phyloP scores from a whole-genome alignment of 75 land plant genomes.

The Picea sitchensis region DNA sequence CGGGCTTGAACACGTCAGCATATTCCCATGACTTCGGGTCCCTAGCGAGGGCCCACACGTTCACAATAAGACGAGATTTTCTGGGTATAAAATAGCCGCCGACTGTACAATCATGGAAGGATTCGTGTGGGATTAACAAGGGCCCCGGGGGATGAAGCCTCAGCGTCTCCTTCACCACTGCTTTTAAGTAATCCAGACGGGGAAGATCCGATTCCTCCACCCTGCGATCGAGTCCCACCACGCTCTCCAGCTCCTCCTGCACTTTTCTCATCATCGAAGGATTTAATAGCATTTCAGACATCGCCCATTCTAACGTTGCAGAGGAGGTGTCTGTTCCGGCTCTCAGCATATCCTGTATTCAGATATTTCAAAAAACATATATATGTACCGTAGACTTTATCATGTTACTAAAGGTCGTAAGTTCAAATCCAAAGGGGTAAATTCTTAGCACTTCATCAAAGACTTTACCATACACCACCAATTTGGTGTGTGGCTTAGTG shows the following conservation, averaged over 20 bases:
- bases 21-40: slow-evolving; percentile 50
- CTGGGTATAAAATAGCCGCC: slow-evolving; percentile 52
- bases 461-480: too few relatives aligned
- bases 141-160: slow-evolving; percentile 76
- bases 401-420: too few relatives aligned
- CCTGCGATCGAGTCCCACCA: slow-evolving; percentile 40
- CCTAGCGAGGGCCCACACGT: slow-evolving; percentile 64
- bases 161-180: slow-evolving; percentile 52
- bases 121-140: slow-evolving; percentile 64
- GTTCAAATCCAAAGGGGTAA: too few relatives aligned
- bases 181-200: slow-evolving; percentile 38
- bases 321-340: slow-evolving; percentile 17
- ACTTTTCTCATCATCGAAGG: slow-evolving; percentile 7
- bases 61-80: slow-evolving; percentile 43
- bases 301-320: slow-evolving; percentile 18
- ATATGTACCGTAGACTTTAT: too few relatives aligned
- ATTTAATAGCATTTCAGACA: slow-evolving; percentile 11
- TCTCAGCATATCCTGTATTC: not conserved
- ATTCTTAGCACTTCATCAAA: too few relatives aligned
- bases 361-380: too few relatives aligned
- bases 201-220: slow-evolving; percentile 57
- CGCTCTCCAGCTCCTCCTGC: slow-evolving; percentile 6
- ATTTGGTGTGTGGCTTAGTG: not conserved
- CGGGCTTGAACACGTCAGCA: slow-evolving; percentile 50
- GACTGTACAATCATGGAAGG: slow-evolving; percentile 39